Evolutionary conservation across 257 asterid species (phyloP), one percentile per base, ranked within the genome.

Genomic region (Solanum habrochaites): DNA sequence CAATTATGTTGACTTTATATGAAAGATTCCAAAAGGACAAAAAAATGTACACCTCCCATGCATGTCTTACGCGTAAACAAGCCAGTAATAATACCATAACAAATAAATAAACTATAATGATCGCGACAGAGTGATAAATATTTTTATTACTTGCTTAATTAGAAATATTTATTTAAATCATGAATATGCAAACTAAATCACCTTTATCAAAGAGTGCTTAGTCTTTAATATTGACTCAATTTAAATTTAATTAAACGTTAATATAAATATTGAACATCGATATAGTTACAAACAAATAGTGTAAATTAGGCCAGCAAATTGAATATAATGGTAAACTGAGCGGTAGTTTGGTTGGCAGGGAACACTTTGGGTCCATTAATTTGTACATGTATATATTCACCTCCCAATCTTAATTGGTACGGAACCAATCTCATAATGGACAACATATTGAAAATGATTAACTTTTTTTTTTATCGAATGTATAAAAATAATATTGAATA

Each of bases 281-380:
- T 10, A 11, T 20, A 6, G 43, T 25, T 40, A 12, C 83, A 40
- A 43, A 43, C 3, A 43, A 42, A 25, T 77, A 43, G 83, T 43
- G 62, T 8, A 43, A 43, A 77, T 45, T 78, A 78, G 83, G 62
- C 14, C 8, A 43, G 12, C 15, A 43, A 67, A 16, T 31, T 31
- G 42, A 70, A 12, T 39, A 9, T 62, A 62, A 62, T 23, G 16
- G 29, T 60, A 10, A 25, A 66, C n/a, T 21, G 60, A 69, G 73
- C 39, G 85, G 60, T 89, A 89, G 47, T 71, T 71, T 21, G 91
- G 92, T 92, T 69, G 90, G 92, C 82, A 87, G 88, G 92, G 75
- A 18, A 88, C 93, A 88, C 58, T 3, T 15, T 45, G 88, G 91
- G 69, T 71, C 82, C 32, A 25, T 43, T 7, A 25, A 2, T 78